Percentiles rank a stretch among this genome's conserved stretches.
phyloP scores from a whole-genome alignment of 73 alveolate genomes.

The Paramecium pentaurelia region DNA sequence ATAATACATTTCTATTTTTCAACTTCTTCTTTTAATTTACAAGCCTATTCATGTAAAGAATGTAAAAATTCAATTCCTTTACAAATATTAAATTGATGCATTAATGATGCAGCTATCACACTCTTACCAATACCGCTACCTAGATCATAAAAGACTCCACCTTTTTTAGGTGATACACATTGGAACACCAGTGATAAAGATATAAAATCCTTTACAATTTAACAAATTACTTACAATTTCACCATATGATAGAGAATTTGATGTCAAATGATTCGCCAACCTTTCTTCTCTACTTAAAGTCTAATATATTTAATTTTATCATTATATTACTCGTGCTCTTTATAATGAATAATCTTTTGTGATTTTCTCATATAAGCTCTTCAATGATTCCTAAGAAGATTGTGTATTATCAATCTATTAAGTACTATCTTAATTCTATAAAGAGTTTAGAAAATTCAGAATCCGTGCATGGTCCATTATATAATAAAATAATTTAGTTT shows the following conservation, averaged over 20 bases:
- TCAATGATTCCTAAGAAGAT: background rate
- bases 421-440: background rate
- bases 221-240: slow-evolving; percentile 50
- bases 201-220: background rate
- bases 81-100: slow-evolving; percentile 77
- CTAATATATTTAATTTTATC: background rate
- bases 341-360: background rate
- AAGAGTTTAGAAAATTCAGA: background rate
- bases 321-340: background rate
- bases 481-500: background rate
- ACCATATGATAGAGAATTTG: slow-evolving; percentile 38
- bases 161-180: slow-evolving; percentile 46
- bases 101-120: slow-evolving; percentile 82
- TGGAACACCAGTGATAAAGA: background rate
- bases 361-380: background rate
- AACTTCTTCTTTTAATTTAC: slow-evolving; percentile 41
- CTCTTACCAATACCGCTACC: slow-evolving; percentile 95
- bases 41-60: slow-evolving; percentile 62
- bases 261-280: slow-evolving; percentile 12
- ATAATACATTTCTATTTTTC: slow-evolving; percentile 64
- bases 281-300: slow-evolving; percentile 43
- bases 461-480: background rate
- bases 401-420: background rate
- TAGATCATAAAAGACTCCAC: slow-evolving; percentile 86
- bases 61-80: slow-evolving; percentile 80